A percentile compares a stretch with the other conserved stretches of the same genome.
These are phyloP conservation scores for Lodderomyces jiufengensis DNA, from an alignment of 1,139 yeast genomes.

Conservation along the genomic window DNA sequence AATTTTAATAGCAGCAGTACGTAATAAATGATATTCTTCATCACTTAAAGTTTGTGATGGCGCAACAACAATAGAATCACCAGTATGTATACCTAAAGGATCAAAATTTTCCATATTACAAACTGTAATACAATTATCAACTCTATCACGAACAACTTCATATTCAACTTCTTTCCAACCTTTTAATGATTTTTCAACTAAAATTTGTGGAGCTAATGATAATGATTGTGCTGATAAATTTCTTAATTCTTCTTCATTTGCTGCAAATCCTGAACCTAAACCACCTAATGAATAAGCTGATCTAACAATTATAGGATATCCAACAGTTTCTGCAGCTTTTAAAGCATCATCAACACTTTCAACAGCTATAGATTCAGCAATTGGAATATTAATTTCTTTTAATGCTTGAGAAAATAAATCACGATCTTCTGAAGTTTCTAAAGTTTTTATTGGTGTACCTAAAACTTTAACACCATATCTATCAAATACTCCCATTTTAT, in stretches of 20 bases:
- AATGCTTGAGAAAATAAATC: constrained; percentile 92
- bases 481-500: constrained; percentile 75
- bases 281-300: constrained; percentile 98
- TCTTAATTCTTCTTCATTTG: constrained; percentile 66
- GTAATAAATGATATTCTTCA: constrained; percentile 96
- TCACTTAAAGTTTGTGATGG: constrained; percentile 97
- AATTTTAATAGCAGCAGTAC: constrained; percentile 95
- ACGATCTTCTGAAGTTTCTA: constrained; percentile 96
- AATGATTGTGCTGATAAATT: constrained; percentile 43
- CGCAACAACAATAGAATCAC: constrained; percentile 98
- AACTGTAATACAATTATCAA: constrained; percentile 95
- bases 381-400: constrained; percentile 89
- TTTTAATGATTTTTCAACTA: constrained; percentile 93
- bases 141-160: constrained; percentile 96
- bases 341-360: constrained; percentile 91
- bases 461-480: constrained; percentile 89
- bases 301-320: constrained; percentile 96
- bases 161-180: constrained; percentile 99
- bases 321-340: constrained; percentile 78
- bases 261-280: constrained; percentile 95
- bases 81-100: constrained; percentile 97
- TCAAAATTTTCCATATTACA: constrained; percentile 99
- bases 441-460: constrained; percentile 94
- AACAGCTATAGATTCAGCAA: constrained; percentile 95
- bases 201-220: constrained; percentile 90